Base-by-base conservation (phyloP, 805 yeast species). In the Candida methanosorbosa region DNA sequence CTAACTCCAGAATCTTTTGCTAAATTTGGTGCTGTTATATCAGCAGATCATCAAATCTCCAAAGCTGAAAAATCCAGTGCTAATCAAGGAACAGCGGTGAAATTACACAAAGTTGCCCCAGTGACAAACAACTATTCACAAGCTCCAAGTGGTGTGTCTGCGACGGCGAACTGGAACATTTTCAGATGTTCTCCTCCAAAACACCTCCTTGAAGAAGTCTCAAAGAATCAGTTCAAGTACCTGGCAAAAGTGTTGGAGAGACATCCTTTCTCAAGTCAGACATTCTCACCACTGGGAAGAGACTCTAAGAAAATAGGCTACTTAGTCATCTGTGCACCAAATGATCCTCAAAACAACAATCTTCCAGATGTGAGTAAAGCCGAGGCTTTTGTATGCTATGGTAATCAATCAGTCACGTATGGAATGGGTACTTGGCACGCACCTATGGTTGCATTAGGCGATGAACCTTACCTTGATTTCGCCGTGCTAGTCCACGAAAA, bases 361-460 rank as follows among this genome's bases (percentile, higher is more conserved):
- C 46, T 77, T 29, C 95, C 96, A 0, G 83, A 81, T 45, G 68
- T 72, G n/a, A 44, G 59, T 2, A 58, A 72, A 0, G 47, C 79
- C 9, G 68, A 63, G 43, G 95, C 94, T 0, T 88, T 87, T 48
- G 44, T 75, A 5, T 84, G 88, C 43, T 68, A 61, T 36, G 95
- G 95, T 0, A 79, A 83, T 52, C 95, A 87, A 50, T 83, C 95
- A 0, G 86, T 88, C 4, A 88, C 96, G 0, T 87, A 87, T 54
- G 94, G 87, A 0, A 73, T 70, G 11, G 85, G 81, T 1, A 73
- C 80, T 4, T 88, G 97, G 97, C 97, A 88, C 54, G 95, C 97
- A 0, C 97, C 97, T 3, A 88, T 88, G 97, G 80, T 90, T 17
- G 90, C 85, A 2, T 55, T 86, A 9, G 80, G 78, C 23, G 75